Percentiles rank a stretch among this genome's conserved stretches.
These are phyloP conservation scores for Trichoderma sp. DNA, from an alignment of 2,329 filamentous ascomycete species.

Conservation along the genomic window DNA sequence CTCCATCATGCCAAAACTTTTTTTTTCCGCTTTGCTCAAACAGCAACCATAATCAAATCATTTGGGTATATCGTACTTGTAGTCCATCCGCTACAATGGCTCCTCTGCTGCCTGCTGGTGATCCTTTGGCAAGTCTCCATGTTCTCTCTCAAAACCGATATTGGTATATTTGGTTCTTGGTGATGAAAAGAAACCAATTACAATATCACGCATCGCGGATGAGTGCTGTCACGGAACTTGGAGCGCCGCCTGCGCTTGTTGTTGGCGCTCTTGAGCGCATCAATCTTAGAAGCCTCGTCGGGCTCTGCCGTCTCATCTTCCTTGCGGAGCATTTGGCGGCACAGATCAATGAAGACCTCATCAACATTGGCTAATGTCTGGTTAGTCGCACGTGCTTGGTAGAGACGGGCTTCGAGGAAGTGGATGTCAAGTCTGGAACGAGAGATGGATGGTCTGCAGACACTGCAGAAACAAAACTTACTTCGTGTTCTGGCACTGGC, in stretches of 20 bases:
- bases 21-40: neutral
- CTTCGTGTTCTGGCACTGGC: slow-evolving; percentile 76
- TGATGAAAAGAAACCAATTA: slow-evolving; percentile 32
- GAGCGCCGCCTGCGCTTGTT: slow-evolving; percentile 36
- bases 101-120: neutral
- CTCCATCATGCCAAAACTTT: neutral
- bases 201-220: slow-evolving; percentile 48
- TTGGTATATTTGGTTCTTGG: neutral
- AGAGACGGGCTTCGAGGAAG: neutral
- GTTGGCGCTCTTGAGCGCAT: slow-evolving; percentile 35
- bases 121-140: neutral
- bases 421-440: neutral
- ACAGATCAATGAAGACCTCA: slow-evolving; percentile 84
- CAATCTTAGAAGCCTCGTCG: slow-evolving; percentile 47
- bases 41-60: slow-evolving; percentile 6
- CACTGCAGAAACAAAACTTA: slow-evolving; percentile 42
- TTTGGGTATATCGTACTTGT: slow-evolving; percentile 10
- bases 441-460: neutral
- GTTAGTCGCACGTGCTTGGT: slow-evolving; percentile 30
- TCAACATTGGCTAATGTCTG: slow-evolving; percentile 73
- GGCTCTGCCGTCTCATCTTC: slow-evolving; percentile 55
- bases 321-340: slow-evolving; percentile 77
- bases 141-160: neutral
- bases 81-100: neutral
- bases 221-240: slow-evolving; percentile 36